Evolutionary conservation across 2,329 filamentous ascomycete species (phyloP).

Genomic region (Fusarium austroafricanum): DNA sequence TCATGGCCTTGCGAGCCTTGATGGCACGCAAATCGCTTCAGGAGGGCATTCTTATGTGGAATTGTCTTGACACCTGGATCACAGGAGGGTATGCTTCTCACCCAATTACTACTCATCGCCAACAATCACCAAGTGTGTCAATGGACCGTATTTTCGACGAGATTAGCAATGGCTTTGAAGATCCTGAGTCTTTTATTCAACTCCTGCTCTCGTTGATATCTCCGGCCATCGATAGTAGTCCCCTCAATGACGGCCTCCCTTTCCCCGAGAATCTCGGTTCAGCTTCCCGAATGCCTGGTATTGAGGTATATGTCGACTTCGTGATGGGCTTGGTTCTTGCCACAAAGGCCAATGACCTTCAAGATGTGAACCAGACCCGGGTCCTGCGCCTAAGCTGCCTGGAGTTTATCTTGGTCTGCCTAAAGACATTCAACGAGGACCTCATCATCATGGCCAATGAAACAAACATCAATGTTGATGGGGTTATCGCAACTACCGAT

Average conservation of each 20-base stretch:
- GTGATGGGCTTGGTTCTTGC: constrained; percentile 83
- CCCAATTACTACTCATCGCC: constrained; percentile 49
- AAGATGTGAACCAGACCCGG: constrained; percentile 75
- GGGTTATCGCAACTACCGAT: constrained; percentile 77
- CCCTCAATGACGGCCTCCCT: constrained; percentile 79
- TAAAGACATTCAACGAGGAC: constrained; percentile 93
- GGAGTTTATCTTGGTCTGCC: constrained; percentile 81
- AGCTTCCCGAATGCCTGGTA: constrained; percentile 79
- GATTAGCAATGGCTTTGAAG: constrained; percentile 83
- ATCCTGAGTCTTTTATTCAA: constrained; percentile 84
- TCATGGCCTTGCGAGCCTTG: constrained; percentile 80
- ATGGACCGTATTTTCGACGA: constrained; percentile 78
- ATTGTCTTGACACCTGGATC: constrained; percentile 81
- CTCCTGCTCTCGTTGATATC: constrained; percentile 78
- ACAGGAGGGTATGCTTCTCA: constrained; percentile 66
- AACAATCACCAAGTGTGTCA: constrained; percentile 53
- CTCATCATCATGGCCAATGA: constrained; percentile 86
- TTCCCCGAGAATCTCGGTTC: constrained; percentile 89
- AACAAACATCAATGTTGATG: constrained; percentile 79
- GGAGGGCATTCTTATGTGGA: constrained; percentile 82
- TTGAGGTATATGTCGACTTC: constrained; percentile 94
- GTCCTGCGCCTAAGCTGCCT: constrained; percentile 84
- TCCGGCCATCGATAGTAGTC: constrained; percentile 70
- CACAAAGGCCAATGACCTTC: constrained; percentile 71
- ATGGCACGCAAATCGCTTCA: constrained; percentile 77